phyloP scores from a whole-genome alignment of 2,329 filamentous ascomycete genomes.

The Rhinocladiella similis region DNA sequence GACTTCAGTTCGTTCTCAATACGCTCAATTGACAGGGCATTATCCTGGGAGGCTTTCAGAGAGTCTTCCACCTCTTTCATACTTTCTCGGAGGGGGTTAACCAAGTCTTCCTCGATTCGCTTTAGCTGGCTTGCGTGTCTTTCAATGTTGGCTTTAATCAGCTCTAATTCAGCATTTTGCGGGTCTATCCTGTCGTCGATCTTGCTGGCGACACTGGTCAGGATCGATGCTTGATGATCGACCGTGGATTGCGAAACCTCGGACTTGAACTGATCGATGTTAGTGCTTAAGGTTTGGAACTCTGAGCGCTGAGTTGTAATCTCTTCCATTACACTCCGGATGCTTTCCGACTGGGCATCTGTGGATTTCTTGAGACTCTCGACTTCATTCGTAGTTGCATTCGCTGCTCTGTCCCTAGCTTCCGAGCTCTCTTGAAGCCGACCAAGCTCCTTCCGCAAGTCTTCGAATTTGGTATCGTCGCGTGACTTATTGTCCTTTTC shows the following conservation, averaged over 20 bases:
- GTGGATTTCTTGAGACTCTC: background rate
- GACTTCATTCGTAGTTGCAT: background rate
- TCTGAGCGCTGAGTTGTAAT: background rate
- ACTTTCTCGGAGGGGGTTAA: too few relatives aligned
- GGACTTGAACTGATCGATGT: background rate
- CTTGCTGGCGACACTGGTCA: background rate
- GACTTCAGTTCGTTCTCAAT: background rate
- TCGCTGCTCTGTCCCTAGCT: background rate
- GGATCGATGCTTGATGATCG: background rate
- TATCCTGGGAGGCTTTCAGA: too few relatives aligned
- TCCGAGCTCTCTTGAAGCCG: background rate
- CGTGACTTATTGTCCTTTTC: background rate
- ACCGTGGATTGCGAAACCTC: background rate
- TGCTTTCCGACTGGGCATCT: constrained; percentile 2
- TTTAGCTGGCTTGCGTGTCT: background rate
- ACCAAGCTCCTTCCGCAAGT: background rate
- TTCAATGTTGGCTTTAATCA: background rate
- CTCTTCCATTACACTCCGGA: background rate
- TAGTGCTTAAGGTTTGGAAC: background rate
- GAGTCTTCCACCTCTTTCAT: too few relatives aligned
- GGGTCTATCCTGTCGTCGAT: background rate
- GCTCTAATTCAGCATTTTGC: background rate
- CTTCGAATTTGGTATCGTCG: background rate
- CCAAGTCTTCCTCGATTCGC: background rate
- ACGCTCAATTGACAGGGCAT: background rate